Percentiles rank a stretch among this genome's conserved stretches.
These are phyloP conservation scores for Sanghuangporus weigelae DNA, from an alignment of 1,284 basidiomycete species.

Conservation along the genomic window DNA sequence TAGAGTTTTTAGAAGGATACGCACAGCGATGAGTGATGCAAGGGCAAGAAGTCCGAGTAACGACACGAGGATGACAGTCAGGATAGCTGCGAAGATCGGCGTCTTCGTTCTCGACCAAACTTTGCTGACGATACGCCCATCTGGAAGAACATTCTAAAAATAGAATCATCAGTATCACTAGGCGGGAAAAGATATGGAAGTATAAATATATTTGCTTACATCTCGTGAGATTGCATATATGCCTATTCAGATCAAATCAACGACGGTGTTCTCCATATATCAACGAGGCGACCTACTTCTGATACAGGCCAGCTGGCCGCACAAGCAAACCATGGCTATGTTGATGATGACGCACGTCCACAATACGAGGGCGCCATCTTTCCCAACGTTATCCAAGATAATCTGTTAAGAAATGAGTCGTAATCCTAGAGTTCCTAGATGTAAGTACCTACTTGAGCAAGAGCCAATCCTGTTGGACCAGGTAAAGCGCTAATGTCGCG, in stretches of 20 bases:
- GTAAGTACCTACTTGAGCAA: slow-evolving; percentile 17
- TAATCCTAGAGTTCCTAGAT: neutral
- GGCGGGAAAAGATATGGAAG: neutral
- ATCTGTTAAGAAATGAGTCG: slow-evolving; percentile 6
- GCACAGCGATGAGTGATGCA: slow-evolving; percentile 20
- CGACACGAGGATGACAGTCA: slow-evolving; percentile 20
- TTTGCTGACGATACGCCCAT: slow-evolving; percentile 17
- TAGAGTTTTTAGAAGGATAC: neutral
- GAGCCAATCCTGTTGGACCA: slow-evolving; percentile 20
- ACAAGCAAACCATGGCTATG: slow-evolving; percentile 16
- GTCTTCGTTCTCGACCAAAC: slow-evolving; percentile 20
- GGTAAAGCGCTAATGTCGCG: slow-evolving; percentile 19
- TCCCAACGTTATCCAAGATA: slow-evolving; percentile 22
- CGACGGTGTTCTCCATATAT: neutral
- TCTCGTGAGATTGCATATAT: slow-evolving; percentile 22
- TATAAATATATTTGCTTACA: slow-evolving; percentile 5
- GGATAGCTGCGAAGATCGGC: slow-evolving; percentile 21
- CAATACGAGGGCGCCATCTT: slow-evolving; percentile 17
- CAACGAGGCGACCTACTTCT: slow-evolving; percentile 15
- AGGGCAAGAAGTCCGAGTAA: slow-evolving; percentile 24
- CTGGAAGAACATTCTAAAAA: slow-evolving; percentile 19
- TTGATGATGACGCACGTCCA: slow-evolving; percentile 21
- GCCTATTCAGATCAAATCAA: slow-evolving; percentile 5
- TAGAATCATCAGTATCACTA: neutral
- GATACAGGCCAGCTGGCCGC: slow-evolving; percentile 21